phyloP scores from a whole-genome alignment of 257 asterid genomes.

The Eucommia ulmoides region DNA sequence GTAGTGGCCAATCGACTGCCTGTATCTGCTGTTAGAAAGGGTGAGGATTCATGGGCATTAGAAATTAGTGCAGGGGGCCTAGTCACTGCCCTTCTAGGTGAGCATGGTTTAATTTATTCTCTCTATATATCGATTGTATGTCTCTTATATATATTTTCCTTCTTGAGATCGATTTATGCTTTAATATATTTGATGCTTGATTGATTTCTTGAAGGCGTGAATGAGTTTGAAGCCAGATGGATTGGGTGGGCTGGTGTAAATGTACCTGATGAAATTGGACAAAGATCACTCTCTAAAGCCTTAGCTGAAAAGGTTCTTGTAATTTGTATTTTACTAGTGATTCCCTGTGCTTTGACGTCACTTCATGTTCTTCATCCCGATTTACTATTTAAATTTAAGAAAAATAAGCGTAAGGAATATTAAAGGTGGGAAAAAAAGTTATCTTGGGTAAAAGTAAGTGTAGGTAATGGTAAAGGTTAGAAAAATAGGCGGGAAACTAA shows the following conservation, averaged over 20 bases:
- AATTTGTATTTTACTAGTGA: too few relatives aligned
- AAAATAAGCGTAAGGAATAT: too few relatives aligned
- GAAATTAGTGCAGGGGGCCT: slow-evolving; percentile 84
- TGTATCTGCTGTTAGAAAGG: slow-evolving; percentile 66
- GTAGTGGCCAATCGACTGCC: slow-evolving; percentile 92
- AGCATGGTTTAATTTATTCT: slow-evolving; percentile 3
- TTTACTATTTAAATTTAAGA: too few relatives aligned
- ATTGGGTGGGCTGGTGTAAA: slow-evolving; percentile 98
- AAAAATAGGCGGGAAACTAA: too few relatives aligned
- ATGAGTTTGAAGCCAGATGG: slow-evolving; percentile 88
- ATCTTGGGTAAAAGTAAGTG: too few relatives aligned
- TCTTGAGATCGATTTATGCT: slow-evolving; percentile 2
- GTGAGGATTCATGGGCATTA: slow-evolving; percentile 68
- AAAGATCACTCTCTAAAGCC: slow-evolving; percentile 67
- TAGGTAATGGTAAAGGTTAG: too few relatives aligned
- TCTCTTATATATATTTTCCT: slow-evolving; percentile 2
- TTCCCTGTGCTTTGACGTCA: too few relatives aligned
- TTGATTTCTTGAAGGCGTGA: slow-evolving; percentile 44
- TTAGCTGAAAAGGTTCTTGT: slow-evolving; percentile 65
- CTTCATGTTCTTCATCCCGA: too few relatives aligned
- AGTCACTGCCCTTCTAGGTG: slow-evolving; percentile 81
- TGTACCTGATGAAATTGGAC: slow-evolving; percentile 84
- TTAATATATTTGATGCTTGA: slow-evolving; percentile 4
- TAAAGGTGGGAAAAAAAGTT: too few relatives aligned
- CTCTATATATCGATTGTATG: not conserved